Evolutionary conservation across 139 green algal genomes (phyloP).

Genomic region (Chlorella sorokiniana): DNA sequence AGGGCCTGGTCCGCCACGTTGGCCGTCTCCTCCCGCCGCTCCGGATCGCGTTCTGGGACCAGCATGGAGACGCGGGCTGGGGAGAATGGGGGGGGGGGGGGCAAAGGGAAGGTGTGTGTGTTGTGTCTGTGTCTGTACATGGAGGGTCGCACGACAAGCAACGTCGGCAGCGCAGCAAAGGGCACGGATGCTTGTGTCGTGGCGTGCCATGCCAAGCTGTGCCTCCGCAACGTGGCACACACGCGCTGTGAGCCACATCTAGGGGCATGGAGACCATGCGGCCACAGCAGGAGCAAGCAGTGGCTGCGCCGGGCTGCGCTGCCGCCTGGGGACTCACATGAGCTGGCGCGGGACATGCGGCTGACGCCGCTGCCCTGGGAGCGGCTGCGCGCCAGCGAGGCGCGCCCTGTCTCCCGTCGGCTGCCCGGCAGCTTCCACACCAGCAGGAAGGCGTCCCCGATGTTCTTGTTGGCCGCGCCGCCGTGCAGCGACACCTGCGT

Average conservation of each 20-base stretch:
- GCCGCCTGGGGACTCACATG: neutral
- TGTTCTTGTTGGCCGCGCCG: slow-evolving; percentile 98
- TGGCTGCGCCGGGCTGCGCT: too few species aligned
- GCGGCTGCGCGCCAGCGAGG: slow-evolving; percentile 9
- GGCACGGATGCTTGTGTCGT: too few species aligned
- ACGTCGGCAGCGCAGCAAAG: too few species aligned
- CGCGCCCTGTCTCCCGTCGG: neutral
- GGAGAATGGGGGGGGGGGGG: neutral
- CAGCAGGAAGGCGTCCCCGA: slow-evolving; percentile 96
- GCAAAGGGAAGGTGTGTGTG: neutral
- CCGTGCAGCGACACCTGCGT: slow-evolving; percentile 80
- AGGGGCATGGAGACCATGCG: neutral
- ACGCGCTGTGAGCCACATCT: neutral
- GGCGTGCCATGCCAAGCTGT: too few species aligned
- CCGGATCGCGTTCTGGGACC: neutral
- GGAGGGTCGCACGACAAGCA: too few species aligned
- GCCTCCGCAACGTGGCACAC: neutral
- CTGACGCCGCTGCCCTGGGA: slow-evolving; percentile 19
- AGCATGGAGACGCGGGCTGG: neutral
- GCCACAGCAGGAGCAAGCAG: too few species aligned
- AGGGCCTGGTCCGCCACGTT: slow-evolving; percentile 61
- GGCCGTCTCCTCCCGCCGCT: neutral
- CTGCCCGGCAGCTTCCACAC: slow-evolving; percentile 83
- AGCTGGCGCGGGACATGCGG: neutral
- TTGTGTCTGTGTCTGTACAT: too few species aligned